Conservation (phyloP, 805 yeast species). For the Candida ascalaphidarum region DNA sequence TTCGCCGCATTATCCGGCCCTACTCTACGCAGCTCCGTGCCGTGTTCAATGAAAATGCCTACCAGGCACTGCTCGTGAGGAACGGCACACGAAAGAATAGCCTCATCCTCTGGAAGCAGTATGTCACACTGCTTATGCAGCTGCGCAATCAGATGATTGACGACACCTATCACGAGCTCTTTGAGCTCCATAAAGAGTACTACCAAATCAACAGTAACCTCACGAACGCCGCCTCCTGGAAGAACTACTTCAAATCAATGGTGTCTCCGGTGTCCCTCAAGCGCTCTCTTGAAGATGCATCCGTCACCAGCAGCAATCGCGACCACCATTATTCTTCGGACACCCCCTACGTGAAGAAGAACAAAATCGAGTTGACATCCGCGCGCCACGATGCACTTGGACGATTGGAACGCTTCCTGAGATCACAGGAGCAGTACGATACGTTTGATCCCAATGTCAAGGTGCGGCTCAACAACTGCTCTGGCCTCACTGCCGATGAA, state of each 20-base stretch:
- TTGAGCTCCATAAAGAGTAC: constrained; percentile 20
- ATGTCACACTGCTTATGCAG: constrained; percentile 13
- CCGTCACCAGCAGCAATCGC: constrained; percentile 4
- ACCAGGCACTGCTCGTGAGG: constrained; percentile 17
- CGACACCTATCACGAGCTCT: constrained; percentile 17
- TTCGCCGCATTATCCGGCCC: constrained; percentile 13
- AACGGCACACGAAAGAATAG: constrained; percentile 13
- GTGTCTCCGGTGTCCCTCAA: constrained; percentile 10
- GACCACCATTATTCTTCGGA: constrained; percentile 13
- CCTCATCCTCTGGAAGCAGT: constrained; percentile 27
- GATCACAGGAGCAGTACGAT: constrained; percentile 1
- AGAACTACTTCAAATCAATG: constrained; percentile 19
- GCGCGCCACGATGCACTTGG: constrained; percentile 4
- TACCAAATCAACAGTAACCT: constrained; percentile 12
- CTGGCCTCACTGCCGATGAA: constrained; percentile 14
- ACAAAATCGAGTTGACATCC: constrained; percentile 23
- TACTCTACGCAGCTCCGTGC: constrained; percentile 15
- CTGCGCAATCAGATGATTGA: constrained; percentile 16
- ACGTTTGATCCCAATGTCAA: background rate
- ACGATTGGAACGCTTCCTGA: constrained; percentile 1
- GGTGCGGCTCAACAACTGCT: constrained; percentile 8
- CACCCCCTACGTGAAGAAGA: constrained; percentile 16
- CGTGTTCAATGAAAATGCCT: constrained; percentile 18
- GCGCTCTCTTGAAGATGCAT: constrained; percentile 2
- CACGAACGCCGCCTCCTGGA: constrained; percentile 3